phyloP scores from a whole-genome alignment of 176 grass and related monocot genomes.

The Pharus latifolius region DNA sequence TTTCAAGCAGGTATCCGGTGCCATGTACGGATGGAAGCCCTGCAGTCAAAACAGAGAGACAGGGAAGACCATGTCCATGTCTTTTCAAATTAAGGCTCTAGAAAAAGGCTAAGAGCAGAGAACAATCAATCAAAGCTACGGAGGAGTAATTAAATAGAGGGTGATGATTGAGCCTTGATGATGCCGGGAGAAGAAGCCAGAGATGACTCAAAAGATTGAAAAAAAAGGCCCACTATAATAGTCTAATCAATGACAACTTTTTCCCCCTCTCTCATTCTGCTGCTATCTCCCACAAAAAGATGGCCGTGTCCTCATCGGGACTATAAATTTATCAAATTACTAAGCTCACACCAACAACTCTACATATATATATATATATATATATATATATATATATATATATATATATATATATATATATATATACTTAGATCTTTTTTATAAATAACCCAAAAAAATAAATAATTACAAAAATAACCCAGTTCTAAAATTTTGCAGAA shows the following conservation, averaged over 20 bases:
- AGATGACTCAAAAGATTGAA: background rate
- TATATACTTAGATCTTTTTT: too few relatives aligned
- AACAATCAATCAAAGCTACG: background rate
- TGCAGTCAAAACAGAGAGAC: background rate
- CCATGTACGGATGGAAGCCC: background rate
- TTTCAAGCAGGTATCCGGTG: too few relatives aligned
- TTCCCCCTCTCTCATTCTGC: background rate
- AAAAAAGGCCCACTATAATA: background rate
- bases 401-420: too few relatives aligned
- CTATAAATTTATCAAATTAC: background rate
- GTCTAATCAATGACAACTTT: constrained; percentile 1
- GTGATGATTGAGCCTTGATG: background rate
- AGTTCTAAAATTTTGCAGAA: too few relatives aligned
- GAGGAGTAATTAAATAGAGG: background rate
- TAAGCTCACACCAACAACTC: background rate
- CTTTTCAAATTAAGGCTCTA: background rate
- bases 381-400: too few relatives aligned
- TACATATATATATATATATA: background rate
- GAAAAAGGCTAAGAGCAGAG: background rate
- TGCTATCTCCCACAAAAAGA: background rate
- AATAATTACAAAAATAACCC: too few relatives aligned
- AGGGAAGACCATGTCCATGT: background rate
- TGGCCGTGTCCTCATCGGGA: background rate
- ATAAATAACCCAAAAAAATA: too few relatives aligned
- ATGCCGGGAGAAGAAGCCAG: constrained; percentile 15